Evolutionary conservation across 2,329 filamentous ascomycete species (phyloP), one percentile per base, ranked within the genome.

Genomic region (Trichoderma sp.): DNA sequence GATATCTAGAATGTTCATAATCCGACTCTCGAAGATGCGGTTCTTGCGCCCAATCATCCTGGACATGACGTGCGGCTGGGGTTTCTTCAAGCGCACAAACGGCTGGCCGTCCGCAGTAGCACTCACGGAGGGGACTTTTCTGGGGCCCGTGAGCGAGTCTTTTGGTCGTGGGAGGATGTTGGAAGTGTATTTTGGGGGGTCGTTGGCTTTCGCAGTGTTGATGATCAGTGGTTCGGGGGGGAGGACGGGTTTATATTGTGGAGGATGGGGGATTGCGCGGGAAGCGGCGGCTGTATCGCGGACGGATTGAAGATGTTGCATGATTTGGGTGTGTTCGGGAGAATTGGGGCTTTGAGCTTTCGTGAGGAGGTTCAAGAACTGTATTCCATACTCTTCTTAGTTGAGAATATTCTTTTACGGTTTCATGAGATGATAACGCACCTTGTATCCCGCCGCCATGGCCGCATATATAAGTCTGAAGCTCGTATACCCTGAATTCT

Each of bases 371-470:
- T 80, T 76, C 14, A 87, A 81, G 73, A 83, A 85, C 81, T 85
- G 26, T 21, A 26, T 30, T 18, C 2, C 3, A 30, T 43, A 15
- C n/a, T 0, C 3, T 12, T 51, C 4, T 60, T 34, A 60, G 30
- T 30, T 18, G 0, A 60, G 15, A n/a, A 57, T 0, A 12, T 60
- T 62, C 32, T 32, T 39, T 39, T 18, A 36, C 8, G 4, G 4
- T n/a, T n/a, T n/a, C n/a, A 9, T 11, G 12, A 24, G 0, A 39
- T 30, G 21, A 3, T 18, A 6, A 11, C 53, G 0, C 2, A 89
- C 89, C 81, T 89, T 87, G 82, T 95, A 95, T 28, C 92, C 93
- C 30, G 88, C 87, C 39, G 87, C 82, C 76, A 95, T 88, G 8
- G 89, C 87, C 2, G 88, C 83, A 64, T 87, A 86, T 28, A 93